Conservation (phyloP, 768 basidiomycete genomes). For the Trametes coccinea region DNA sequence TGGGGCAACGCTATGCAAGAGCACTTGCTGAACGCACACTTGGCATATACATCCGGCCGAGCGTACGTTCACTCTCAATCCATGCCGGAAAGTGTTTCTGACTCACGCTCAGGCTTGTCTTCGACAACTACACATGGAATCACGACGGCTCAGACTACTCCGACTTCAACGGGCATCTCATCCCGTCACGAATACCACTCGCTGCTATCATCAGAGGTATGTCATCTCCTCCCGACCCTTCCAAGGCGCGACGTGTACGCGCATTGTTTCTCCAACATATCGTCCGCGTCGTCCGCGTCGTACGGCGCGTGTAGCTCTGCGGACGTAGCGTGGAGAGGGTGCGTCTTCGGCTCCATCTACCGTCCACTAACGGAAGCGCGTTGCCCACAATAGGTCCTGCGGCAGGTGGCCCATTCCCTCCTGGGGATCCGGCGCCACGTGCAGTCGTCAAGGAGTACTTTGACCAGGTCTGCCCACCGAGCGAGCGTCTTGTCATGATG, state of each 20-base stretch:
- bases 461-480: constrained; percentile 47
- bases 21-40: constrained; percentile 49
- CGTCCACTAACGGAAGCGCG: background rate
- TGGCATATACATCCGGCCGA: constrained; percentile 48
- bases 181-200: constrained; percentile 56
- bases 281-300: background rate
- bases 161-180: constrained; percentile 48
- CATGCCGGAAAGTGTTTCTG: background rate
- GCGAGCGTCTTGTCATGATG: constrained; percentile 33
- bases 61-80: constrained; percentile 40
- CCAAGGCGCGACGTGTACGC: no score
- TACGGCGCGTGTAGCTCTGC: background rate
- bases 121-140: constrained; percentile 61
- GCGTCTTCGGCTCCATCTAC: background rate
- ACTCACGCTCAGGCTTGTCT: constrained; percentile 42
- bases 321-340: background rate
- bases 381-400: constrained; percentile 38
- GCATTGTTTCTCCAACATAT: no score
- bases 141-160: constrained; percentile 43
- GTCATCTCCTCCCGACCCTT: constrained; percentile 8
- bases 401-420: constrained; percentile 42
- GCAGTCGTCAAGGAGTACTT: constrained; percentile 50
- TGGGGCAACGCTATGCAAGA: constrained; percentile 69
- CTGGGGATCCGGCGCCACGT: constrained; percentile 40
- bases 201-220: constrained; percentile 53